Base-by-base conservation (phyloP, 2,329 filamentous ascomycete genomes). In the Sphaerulina vaccinii region DNA sequence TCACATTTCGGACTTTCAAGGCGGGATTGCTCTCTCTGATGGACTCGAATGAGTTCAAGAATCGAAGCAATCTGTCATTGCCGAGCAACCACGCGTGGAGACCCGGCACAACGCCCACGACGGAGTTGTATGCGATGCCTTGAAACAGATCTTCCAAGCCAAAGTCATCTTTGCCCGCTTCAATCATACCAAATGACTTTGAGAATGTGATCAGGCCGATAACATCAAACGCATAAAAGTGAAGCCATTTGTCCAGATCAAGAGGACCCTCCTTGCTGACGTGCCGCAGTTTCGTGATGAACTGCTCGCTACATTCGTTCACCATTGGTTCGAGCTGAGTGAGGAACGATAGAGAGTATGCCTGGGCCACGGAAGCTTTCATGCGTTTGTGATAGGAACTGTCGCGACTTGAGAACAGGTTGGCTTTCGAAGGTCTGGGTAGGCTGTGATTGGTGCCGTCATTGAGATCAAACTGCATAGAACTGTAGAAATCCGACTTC, bases 281-380 rank as follows among this genome's bases (percentile, higher is more conserved):
- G 13, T 23, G 21, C 27, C 49, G 29, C 10, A 51, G 33, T 18
- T 54, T 27, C 5, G 23, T 23, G n/a, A 53, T 38, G 65, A 90
- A 90, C 3, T 87, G 69, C 55, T 80, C 79, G 0, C 86, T 84
- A 1, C 85, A 88, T 52, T 83, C 84, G 64, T 88, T 85, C 37
- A 91, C 86, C 35, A 87, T 83, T 1, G 87, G 86, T 64, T 92
- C 88, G 60, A 88, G 89, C 62, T 87, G 83, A 10, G 89, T 81
- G 5, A 91, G 72, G 0, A 84, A 79, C 6, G 80, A 85, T 84
- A 90, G 23, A 7, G 60, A 55, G 38, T 61, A 62, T 6, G 53
- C 21, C 8, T 42, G 45, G 10, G 59, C 58, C 13, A 62, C 39
- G 2, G 59, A 54, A 2, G 56, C 48, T 36, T 56, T 73, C 50